Percentiles rank a stretch among this genome's conserved stretches.
Conservation (phyloP, 2,329 filamentous ascomycete genomes). For the Amauroascus niger region DNA sequence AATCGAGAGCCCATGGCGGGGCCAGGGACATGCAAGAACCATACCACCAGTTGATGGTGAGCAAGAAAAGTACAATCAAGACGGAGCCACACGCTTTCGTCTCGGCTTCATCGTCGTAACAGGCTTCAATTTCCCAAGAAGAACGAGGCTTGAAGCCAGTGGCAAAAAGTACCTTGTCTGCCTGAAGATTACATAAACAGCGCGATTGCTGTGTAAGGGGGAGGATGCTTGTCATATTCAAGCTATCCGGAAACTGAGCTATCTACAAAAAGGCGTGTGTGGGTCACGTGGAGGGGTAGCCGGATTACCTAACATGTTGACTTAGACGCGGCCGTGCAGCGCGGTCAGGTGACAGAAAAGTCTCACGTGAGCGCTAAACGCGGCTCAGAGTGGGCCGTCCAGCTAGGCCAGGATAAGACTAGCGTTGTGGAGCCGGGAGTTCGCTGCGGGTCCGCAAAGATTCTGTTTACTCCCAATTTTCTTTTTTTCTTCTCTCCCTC, state of each 20-base stretch:
- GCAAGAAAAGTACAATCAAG: background rate
- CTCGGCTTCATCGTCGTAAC: background rate
- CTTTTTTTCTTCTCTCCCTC: slow-evolving; percentile 15
- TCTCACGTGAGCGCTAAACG: slow-evolving; percentile 10
- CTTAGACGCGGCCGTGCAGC: slow-evolving; percentile 1
- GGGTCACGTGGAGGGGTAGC: too few species aligned
- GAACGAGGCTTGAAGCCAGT: too few species aligned
- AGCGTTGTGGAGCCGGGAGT: background rate
- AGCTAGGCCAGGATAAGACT: background rate
- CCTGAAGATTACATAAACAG: background rate
- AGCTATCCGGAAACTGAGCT: too few species aligned
- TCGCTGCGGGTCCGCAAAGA: slow-evolving; percentile 13
- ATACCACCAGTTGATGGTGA: slow-evolving; percentile 12
- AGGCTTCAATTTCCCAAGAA: too few species aligned
- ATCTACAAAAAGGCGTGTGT: too few species aligned
- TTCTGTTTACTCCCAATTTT: slow-evolving; percentile 17
- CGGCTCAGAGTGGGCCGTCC: background rate
- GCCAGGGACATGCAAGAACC: slow-evolving; percentile 2
- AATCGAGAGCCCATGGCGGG: slow-evolving; percentile 52
- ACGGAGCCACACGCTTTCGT: background rate
- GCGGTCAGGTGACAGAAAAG: slow-evolving; percentile 3
- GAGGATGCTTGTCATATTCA: too few species aligned
- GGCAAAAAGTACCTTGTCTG: too few species aligned
- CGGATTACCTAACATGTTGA: too few species aligned
- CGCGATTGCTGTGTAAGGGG: too few species aligned